These are phyloP conservation scores for Cenchrus purpureus DNA, from an alignment of 176 grass and related monocot species.

Conservation along the genomic window DNA sequence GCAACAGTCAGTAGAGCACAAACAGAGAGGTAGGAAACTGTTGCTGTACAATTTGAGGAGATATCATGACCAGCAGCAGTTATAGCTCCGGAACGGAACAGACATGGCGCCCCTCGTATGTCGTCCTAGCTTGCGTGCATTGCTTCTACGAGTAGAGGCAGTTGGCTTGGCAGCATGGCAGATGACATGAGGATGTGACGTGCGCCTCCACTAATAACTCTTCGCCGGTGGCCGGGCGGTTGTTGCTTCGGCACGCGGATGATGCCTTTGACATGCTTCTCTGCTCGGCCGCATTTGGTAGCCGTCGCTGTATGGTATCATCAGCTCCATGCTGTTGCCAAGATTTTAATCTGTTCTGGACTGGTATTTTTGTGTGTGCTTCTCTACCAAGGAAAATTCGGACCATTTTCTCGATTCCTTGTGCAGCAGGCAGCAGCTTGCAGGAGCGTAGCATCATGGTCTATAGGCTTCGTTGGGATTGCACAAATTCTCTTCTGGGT, in stretches of 20 bases:
- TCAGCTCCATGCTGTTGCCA: background rate
- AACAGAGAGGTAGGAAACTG: background rate
- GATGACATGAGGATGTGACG: constrained; percentile 32
- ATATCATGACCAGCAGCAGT: background rate
- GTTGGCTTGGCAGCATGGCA: constrained; percentile 22
- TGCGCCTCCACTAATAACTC: background rate
- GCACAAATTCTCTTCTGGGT: no score
- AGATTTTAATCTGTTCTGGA: background rate
- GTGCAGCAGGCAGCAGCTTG: no score
- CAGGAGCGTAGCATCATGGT: no score
- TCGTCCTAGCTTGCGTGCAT: constrained; percentile 10
- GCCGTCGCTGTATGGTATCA: background rate
- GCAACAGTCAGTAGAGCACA: no score
- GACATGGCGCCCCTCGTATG: background rate
- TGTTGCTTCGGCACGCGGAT: background rate
- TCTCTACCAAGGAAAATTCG: no score
- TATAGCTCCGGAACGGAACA: background rate
- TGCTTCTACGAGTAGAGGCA: constrained; percentile 1
- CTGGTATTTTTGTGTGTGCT: no score
- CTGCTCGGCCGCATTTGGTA: background rate
- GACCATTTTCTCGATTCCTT: no score
- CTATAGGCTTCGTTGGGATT: no score
- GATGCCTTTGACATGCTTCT: background rate
- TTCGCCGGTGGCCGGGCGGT: background rate
- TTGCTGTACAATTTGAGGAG: background rate